Evolutionary conservation across 2,329 filamentous ascomycete genomes (phyloP), one percentile per base, ranked within the genome.

Genomic region (Clarireedia homoeocarpa): DNA sequence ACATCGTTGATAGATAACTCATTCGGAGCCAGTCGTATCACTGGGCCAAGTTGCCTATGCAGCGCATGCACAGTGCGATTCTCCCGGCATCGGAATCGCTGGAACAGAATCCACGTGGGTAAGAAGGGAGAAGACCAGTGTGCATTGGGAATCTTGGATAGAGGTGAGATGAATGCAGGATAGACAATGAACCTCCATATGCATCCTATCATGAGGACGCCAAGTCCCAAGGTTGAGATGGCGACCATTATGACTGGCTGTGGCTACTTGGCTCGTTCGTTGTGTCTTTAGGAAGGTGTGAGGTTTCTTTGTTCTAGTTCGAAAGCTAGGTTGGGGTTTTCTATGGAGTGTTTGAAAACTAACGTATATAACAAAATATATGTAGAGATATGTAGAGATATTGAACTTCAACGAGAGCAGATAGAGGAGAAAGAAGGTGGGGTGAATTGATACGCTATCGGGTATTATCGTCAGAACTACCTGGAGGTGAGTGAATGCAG

Each of bases 1-100:
- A 88, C 75, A 61, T 80, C 83, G 65, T 88, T 86, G 44, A 90
- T 76, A 42, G 84, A 88, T 60, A 91, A 70, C 63, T 91, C 86
- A 53, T 68, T 70, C 0, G 70, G 70, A 20, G 57, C 69, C 30
- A 72, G 59, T 23, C 69, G 63, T 49, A 72, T 61, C 6, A 64
- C 58, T 36, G 60, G 53, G 57, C 72, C 73, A 51, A 69, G 67
- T 58, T 67, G 70, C 20, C 66, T 53, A 60, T 74, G 72, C 53
- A 26, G 82, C 1, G 71, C 75, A 60, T 83, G 78, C 3, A 90
- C 75, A 0, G 78, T 81, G 15, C 75, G 73, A 63, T 89, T 90
- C 66, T 90, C 86, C 20, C 72, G 70, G 58, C 74, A 72, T 15
- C 69, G 72, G 65, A 79, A 86, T n/a, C 88, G 78, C 30, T 78